Conservation (phyloP, 2,329 filamentous ascomycete genomes). For the Diplodia mutila region DNA sequence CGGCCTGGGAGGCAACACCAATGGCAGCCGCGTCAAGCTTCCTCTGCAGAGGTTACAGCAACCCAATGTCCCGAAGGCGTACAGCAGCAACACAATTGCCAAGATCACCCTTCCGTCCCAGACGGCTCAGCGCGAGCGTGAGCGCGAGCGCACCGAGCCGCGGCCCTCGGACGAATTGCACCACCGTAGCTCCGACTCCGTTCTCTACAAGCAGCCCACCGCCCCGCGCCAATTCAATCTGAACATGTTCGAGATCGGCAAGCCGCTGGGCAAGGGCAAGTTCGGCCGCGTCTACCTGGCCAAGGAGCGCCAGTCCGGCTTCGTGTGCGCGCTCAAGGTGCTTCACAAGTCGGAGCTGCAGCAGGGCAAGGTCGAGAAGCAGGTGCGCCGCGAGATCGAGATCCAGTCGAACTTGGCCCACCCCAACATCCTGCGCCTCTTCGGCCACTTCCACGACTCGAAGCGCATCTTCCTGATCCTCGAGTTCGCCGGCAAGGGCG, state of each 20-base stretch:
- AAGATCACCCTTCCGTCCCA: conserved; percentile 71
- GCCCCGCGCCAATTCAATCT: conserved; percentile 70
- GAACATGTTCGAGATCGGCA: conserved; percentile 92
- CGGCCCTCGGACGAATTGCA: conserved; percentile 40
- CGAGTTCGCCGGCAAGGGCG: conserved; percentile 83
- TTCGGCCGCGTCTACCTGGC: conserved; percentile 86
- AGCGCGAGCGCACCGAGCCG: conserved; percentile 29
- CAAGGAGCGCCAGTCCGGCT: conserved; percentile 75
- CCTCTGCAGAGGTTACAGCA: conserved; percentile 83
- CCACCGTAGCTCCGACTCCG: conserved; percentile 47
- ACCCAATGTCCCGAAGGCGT: conserved; percentile 63
- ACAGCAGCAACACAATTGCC: conserved; percentile 50
- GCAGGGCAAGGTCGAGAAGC: conserved; percentile 81
- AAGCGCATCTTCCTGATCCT: conserved; percentile 87
- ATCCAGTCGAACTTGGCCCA: conserved; percentile 87
- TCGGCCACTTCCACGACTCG: conserved; percentile 86
- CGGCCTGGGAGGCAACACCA: conserved; percentile 50
- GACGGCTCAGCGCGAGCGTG: conserved; percentile 56
- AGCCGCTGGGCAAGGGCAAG: conserved; percentile 83
- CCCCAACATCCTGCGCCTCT: conserved; percentile 81
- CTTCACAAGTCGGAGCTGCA: conserved; percentile 83
- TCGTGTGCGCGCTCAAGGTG: conserved; percentile 85
- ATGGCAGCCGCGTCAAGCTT: conserved; percentile 68
- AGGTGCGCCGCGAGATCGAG: conserved; percentile 84
- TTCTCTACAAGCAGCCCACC: conserved; percentile 44